Evolutionary conservation across 202 grass and related monocot genomes (phyloP), one percentile per base, ranked within the genome.

Genomic region (Digitaria exilis): DNA sequence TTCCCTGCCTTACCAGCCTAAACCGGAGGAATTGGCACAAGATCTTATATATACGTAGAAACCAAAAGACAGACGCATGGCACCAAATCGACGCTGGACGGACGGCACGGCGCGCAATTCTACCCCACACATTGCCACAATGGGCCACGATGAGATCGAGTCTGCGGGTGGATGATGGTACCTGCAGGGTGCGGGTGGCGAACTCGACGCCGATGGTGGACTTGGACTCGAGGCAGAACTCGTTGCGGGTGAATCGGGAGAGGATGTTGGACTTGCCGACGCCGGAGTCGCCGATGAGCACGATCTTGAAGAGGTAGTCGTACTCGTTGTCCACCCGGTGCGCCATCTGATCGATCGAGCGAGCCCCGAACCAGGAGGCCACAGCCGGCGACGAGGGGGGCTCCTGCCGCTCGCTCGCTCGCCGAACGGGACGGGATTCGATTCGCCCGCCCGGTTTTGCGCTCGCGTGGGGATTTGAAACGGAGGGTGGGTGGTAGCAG

Each of bases 231-330:
- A 97, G 88, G 86, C 92, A 94, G 78, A 94, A 97, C 86, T 97
- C 94, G 90, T 97, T 94, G 73, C 90, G 75, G 15, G 94, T 94
- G 83, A 97, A 97, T 17, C 94, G 76, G 11, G 94, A 97, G 49
- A 97, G 94, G 77, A 97, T 91, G 88, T 97, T 97, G 56, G 94
- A 97, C 80, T 97, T 97, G 76, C 94, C 94, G 73, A 97, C 92
- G 44, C 94, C 92, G 49, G 92, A 97, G 79, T 97, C 94, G 68
- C 92, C 94, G 80, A 97, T 97, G 46, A 97, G 92, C 70, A 97
- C 94, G 69, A 97, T 93, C 94, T 97, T 97, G 90, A 97, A 94
- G 56, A 97, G 88, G 88, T 94, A 97, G 46, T 97, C 92, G 80
- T 97, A 97, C 82, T 97, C 94, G 77, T 94, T 91, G 57, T 97